Evolutionary conservation across 2,329 filamentous ascomycete genomes (phyloP), one percentile per base, ranked within the genome.

Genomic region (Scytalidium lignicola): DNA sequence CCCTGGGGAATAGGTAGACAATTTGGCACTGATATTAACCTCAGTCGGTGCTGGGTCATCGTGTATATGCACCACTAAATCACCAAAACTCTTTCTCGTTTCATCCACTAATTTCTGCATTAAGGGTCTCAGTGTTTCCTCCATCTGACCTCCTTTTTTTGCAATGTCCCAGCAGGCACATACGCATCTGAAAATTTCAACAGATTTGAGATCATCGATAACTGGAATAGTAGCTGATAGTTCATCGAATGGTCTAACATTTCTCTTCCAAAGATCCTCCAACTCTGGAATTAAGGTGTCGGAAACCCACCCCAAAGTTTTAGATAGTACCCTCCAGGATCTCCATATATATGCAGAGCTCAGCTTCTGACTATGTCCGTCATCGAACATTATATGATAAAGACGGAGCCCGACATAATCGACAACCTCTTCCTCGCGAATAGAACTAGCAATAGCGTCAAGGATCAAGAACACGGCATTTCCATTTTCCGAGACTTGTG

Each of bases 371-470:
- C 56, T 49, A 42, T 20, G 43, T 39, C n/a, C 56, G 48, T 50
- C 46, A 12, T 62, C 48, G 32, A 64, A 64, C 20, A 65, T 58
- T n/a, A 65, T 57, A 20, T 63, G 57, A 37, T 64, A 64, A n/a
- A 67, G 57, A 28, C 60, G 62, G n/a, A 64, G 53, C 9, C 63
- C 60, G 39, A 66, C 52, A 8, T 49, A 52, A 45, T 63, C 58
- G 12, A 66, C 63, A 37, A 61, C 60, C 4, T 63, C 62, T 43
- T 70, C 65, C 41, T 63, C 56, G 8, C 52, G 59, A 10, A 71
- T 57, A n/a, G 69, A 66, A 4, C 60, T 58, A 41, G 65, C 62
- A 43, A 72, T 62, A 17, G 66, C 68, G 44, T 70, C 67, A 15
- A 70, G 58, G 21, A 72, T 60, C 15, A 70, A 60, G 41, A 62